Evolutionary conservation across 257 asterid species (phyloP).

Genomic region (Fraxinus quadrangulata): DNA sequence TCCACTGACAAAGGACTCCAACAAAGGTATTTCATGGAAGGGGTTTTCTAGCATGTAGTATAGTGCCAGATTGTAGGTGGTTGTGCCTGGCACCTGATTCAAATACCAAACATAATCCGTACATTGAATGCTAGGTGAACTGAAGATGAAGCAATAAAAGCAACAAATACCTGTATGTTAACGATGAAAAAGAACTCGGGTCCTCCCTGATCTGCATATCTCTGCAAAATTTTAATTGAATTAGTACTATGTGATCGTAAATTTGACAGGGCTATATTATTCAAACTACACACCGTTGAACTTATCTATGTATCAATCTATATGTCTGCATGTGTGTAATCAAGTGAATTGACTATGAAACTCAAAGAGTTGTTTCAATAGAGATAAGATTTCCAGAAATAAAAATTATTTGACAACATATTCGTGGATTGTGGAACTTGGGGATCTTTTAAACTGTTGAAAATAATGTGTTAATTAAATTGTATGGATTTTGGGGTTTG

Average conservation of each 20-base stretch:
- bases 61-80: slow-evolving; percentile 57
- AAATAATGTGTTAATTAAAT: neutral
- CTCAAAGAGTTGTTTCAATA: too few relatives aligned
- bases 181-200: slow-evolving; percentile 74
- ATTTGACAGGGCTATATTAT: neutral
- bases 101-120: slow-evolving; percentile 3
- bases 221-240: slow-evolving; percentile 46
- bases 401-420: too few relatives aligned
- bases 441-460: neutral
- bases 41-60: slow-evolving; percentile 74
- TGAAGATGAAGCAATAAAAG: slow-evolving; percentile 7
- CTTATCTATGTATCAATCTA: neutral
- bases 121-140: slow-evolving; percentile 4
- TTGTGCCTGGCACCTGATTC: slow-evolving; percentile 68
- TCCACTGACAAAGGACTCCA: slow-evolving; percentile 72
- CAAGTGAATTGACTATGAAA: neutral
- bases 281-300: neutral
- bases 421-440: too few relatives aligned
- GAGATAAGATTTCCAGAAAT: too few relatives aligned
- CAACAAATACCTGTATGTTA: slow-evolving; percentile 58
- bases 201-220: slow-evolving; percentile 60
- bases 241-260: neutral
- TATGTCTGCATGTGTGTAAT: neutral
- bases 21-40: slow-evolving; percentile 61
- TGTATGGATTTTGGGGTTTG: neutral